These are phyloP conservation scores for Chrysosporium keratinophilum DNA, from an alignment of 2,329 filamentous ascomycete species.

Conservation along the genomic window DNA sequence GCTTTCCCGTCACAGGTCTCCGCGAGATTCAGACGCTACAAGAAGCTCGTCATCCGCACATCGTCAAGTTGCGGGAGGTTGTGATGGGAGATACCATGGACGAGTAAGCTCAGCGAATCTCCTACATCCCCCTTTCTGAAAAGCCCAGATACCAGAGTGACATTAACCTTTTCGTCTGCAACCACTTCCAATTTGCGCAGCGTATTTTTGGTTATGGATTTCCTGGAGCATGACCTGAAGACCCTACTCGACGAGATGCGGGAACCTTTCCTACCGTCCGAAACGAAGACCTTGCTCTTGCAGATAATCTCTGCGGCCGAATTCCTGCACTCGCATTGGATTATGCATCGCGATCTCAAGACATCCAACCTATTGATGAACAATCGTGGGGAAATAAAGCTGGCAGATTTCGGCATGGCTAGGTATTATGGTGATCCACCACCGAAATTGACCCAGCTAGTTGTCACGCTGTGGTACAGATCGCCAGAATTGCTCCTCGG, in stretches of 20 bases:
- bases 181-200: slow-evolving; percentile 37
- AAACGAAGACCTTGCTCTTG: slow-evolving; percentile 78
- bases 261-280: slow-evolving; percentile 83
- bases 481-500: slow-evolving; percentile 83
- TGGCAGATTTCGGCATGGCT: slow-evolving; percentile 98
- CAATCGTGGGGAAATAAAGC: slow-evolving; percentile 87
- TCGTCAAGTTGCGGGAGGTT: slow-evolving; percentile 73
- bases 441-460: slow-evolving; percentile 73
- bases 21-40: slow-evolving; percentile 88
- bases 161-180: slow-evolving; percentile 25
- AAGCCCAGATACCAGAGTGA: slow-evolving; percentile 27
- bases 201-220: slow-evolving; percentile 92
- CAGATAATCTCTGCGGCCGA: slow-evolving; percentile 72
- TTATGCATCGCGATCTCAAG: slow-evolving; percentile 87
- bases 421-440: slow-evolving; percentile 73
- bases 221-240: slow-evolving; percentile 93
- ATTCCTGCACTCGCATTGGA: slow-evolving; percentile 82
- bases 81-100: slow-evolving; percentile 60
- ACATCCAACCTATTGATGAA: slow-evolving; percentile 89
- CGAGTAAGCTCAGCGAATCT: slow-evolving; percentile 39
- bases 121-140: slow-evolving; percentile 22
- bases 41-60: slow-evolving; percentile 68
- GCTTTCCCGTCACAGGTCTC: slow-evolving; percentile 82
- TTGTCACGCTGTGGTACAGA: slow-evolving; percentile 96
- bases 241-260: slow-evolving; percentile 87